Evolutionary conservation across 2,329 filamentous ascomycete genomes (phyloP).

Genomic region (Talaromyces sp.): DNA sequence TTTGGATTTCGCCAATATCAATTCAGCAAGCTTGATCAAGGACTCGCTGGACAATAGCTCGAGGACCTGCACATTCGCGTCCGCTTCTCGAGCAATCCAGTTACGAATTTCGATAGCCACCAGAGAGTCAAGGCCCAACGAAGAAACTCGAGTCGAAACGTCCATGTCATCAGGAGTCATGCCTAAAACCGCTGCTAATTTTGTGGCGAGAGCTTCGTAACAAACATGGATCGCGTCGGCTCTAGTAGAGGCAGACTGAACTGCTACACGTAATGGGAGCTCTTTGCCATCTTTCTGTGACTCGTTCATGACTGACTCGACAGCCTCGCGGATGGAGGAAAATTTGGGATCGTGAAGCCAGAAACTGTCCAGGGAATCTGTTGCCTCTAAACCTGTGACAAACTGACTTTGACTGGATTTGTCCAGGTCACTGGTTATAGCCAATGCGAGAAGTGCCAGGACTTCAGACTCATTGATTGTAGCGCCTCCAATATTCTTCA

Average conservation of each 20-base stretch:
- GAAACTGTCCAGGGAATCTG: constrained; percentile 3
- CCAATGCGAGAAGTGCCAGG: constrained; percentile 53
- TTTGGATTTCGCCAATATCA: constrained; percentile 18
- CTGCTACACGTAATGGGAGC: neutral
- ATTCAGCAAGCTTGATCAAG: constrained; percentile 4
- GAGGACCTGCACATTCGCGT: constrained; percentile 49
- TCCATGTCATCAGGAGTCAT: constrained; percentile 14
- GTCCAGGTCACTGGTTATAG: constrained; percentile 49
- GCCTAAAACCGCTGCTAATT: constrained; percentile 7
- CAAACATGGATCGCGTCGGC: constrained; percentile 8
- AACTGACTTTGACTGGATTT: constrained; percentile 50
- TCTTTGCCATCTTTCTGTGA: neutral
- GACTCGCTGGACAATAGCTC: constrained; percentile 19
- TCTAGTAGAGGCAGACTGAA: constrained; percentile 8
- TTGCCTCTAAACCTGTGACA: constrained; percentile 54
- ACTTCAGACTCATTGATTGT: constrained; percentile 50
- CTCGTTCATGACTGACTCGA: constrained; percentile 29
- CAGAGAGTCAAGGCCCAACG: constrained; percentile 31
- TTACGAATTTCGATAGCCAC: constrained; percentile 33
- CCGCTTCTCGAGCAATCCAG: constrained; percentile 42
- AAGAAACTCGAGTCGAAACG: constrained; percentile 12
- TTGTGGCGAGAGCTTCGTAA: constrained; percentile 2
- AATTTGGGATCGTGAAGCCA: constrained; percentile 16
- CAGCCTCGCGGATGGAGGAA: constrained; percentile 27
- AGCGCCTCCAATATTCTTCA: constrained; percentile 28